Evolutionary conservation across 2,329 filamentous ascomycete species (phyloP), one percentile per base, ranked within the genome.

Genomic region (Pseudopyricularia javanii): DNA sequence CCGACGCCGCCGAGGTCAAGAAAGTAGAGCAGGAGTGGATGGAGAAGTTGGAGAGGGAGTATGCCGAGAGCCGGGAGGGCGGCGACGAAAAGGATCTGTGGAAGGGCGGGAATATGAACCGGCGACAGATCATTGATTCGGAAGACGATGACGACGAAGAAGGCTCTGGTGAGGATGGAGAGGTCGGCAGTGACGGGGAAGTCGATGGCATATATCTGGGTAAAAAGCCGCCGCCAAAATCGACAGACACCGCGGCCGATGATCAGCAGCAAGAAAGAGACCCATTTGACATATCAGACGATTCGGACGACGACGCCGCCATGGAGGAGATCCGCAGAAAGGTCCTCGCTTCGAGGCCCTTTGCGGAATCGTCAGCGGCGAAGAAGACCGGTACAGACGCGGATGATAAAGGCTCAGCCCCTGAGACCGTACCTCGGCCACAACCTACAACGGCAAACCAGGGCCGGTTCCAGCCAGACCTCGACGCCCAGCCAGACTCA

Each of bases 251-350:
- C 2, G 60, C 67, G 17, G 63, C 65, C 2, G 67, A 71, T 22
- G 64, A 68, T 22, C 70, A 75, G 8, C 71, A 26, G 14, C 69
- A 77, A 22, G 67, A 75, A 33, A 72, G 68, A 59, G 87, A 93
- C 60, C 83, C 83, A 0, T 91, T 85, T 61, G 84, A 80, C 52
- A 78, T 95, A 47, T 89, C 89, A 9, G 86, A 90, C 53, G 85
- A 88, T 59, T 82, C 80, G 32, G 85, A 95, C 54, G 89, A 94
- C 49, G 59, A 60, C 2, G 59, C 56, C 51, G 84, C 90, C 63
- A 97, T 97, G 91, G 91, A 88, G 34, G 91, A 95, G 62, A 84
- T 98, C 51, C 80, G 93, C 49, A 82, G 86, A 53, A 88, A 88
- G 60, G 89, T 97, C n/a, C 78, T 98, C 2, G 86, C 85, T 7